A percentile compares a stretch with the other conserved stretches of the same genome.
These are phyloP conservation scores for Boletus rubroflammeus DNA, from an alignment of 768 basidiomycete genomes.

Conservation along the genomic window DNA sequence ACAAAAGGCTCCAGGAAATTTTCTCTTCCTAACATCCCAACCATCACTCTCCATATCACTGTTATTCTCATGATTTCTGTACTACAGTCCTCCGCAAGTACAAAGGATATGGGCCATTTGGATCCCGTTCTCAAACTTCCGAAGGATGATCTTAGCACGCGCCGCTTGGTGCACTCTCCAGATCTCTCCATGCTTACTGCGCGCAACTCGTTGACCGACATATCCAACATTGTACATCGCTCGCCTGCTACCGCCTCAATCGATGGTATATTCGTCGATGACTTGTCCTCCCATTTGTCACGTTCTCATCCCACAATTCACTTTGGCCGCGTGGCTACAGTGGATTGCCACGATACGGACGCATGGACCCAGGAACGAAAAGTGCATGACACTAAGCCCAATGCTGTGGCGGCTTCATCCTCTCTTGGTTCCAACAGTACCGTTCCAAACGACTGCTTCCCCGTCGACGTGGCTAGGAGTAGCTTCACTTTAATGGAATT, in stretches of 20 bases:
- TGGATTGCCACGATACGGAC: conserved; percentile 25
- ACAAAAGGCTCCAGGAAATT: conserved; percentile 16
- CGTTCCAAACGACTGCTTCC: not conserved
- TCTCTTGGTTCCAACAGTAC: conserved; percentile 8
- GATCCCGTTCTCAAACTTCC: not conserved
- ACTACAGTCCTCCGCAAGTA: not conserved
- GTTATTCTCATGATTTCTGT: conserved; percentile 7
- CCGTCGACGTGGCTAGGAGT: not conserved
- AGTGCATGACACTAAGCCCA: conserved; percentile 7
- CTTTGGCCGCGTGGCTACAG: conserved; percentile 17
- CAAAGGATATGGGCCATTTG: not conserved
- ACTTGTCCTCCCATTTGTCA: conserved; percentile 6
- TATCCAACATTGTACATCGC: conserved; percentile 2
- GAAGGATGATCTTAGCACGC: conserved; percentile 3
- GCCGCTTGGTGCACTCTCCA: conserved; percentile 10
- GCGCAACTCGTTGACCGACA: conserved; percentile 6
- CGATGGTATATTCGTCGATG: not conserved
- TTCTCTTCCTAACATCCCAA: not conserved
- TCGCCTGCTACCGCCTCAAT: not conserved
- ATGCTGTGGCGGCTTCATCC: conserved; percentile 8
- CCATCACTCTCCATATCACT: not conserved
- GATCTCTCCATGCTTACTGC: conserved; percentile 4
- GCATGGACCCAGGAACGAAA: conserved; percentile 18
- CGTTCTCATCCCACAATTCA: conserved; percentile 9
- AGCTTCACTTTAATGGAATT: conserved; percentile 4